Evolutionary conservation across 2,329 filamentous ascomycete species (phyloP).

Genomic region (Escovopsis sp.): DNA sequence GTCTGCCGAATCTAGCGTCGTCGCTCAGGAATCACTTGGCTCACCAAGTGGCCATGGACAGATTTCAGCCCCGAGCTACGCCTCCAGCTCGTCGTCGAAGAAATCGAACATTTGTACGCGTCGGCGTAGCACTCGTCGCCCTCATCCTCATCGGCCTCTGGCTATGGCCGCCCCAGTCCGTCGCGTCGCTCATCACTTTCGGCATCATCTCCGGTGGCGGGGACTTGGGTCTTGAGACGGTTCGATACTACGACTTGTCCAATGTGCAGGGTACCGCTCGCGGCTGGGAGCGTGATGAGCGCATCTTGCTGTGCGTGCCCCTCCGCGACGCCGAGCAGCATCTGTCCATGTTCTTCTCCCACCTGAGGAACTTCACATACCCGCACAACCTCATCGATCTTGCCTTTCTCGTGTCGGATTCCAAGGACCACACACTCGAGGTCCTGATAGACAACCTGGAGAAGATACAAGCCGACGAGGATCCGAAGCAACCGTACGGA

Average conservation of each 20-base stretch:
- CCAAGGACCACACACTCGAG: slow-evolving; percentile 76
- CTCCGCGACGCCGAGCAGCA: slow-evolving; percentile 86
- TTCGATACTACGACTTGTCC: slow-evolving; percentile 91
- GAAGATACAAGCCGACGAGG: slow-evolving; percentile 63
- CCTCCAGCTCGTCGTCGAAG: slow-evolving; percentile 57
- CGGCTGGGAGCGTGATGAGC: slow-evolving; percentile 92
- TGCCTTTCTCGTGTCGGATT: slow-evolving; percentile 93
- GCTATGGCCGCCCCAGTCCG: slow-evolving; percentile 53
- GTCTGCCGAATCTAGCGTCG: slow-evolving; percentile 1
- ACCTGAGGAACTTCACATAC: slow-evolving; percentile 91
- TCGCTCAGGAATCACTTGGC: neutral
- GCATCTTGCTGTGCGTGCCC: slow-evolving; percentile 87
- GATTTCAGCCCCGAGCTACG: slow-evolving; percentile 69
- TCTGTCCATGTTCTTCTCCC: slow-evolving; percentile 96
- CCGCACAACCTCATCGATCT: slow-evolving; percentile 93
- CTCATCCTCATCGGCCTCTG: slow-evolving; percentile 58
- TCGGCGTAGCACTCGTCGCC: slow-evolving; percentile 44
- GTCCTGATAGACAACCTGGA: slow-evolving; percentile 63
- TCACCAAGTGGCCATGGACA: slow-evolving; percentile 5
- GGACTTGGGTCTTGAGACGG: slow-evolving; percentile 75
- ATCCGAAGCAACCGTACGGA: slow-evolving; percentile 72
- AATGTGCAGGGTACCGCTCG: slow-evolving; percentile 82
- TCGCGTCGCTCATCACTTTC: slow-evolving; percentile 49
- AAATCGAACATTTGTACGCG: slow-evolving; percentile 54
- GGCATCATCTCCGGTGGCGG: slow-evolving; percentile 53